Base-by-base conservation (phyloP, 2,329 filamentous ascomycete species). In the Sporothrix pseudoabietina region DNA sequence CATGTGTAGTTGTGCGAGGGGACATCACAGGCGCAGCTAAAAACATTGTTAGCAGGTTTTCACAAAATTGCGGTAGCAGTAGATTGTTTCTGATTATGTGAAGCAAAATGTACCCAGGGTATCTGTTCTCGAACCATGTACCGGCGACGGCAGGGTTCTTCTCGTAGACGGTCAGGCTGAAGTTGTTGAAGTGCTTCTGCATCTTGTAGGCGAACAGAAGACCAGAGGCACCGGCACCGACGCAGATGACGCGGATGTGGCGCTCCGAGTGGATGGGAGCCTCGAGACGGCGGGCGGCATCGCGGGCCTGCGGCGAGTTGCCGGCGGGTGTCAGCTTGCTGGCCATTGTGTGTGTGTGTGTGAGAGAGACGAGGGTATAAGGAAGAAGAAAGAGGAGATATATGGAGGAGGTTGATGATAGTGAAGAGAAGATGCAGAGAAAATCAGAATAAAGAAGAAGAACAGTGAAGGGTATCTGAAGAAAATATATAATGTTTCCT, bases 91-190 rank as follows among this genome's bases (percentile, higher is more conserved):
- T 44, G 6, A 10, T 7, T 39, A 35, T 12, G 26, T 3, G 9
- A 41, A n/a, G 16, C 26, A 6, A 3, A 8, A 65, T 77, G 14
- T 77, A 83, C 77, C 82, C 82, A 6, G 82, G 82, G 72, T 84
- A 84, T 72, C 80, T 79, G 77, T 87, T 87, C 77, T 87, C 85
- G 57, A 79, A 85, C 86, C 85, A 87, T 3, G 86, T 87, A 5
- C 86, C 86, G 1, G 81, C 80, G 0, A 86, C 78, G 57, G 83
- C 82, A 1, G 79, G 71, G 74, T 86, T 86, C 78, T 86, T 86
- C 76, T 87, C 85, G 73, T 85, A 86, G 19, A 86, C 68, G 3
- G 68, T 66, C 14, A 75, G 73, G 66, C 57, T 65, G 55, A 82
- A 83, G 74, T 85, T 83, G 19, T 78, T 76, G 69, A 86, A 84